Conservation (phyloP, 495 filamentous ascomycete species). For the Trichoderma parareesei region DNA sequence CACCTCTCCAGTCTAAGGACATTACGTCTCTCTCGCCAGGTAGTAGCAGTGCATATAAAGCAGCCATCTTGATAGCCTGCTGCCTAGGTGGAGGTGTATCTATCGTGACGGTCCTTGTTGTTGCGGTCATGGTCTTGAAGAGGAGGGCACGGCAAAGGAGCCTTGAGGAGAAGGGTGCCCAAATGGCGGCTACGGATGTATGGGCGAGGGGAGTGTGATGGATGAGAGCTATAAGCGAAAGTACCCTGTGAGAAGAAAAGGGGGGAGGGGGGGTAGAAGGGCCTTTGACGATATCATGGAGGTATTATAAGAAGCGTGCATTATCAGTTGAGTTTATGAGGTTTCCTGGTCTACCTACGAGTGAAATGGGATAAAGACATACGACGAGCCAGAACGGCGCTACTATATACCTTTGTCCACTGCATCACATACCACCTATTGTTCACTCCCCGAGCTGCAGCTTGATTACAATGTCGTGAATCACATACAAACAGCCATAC, state of each 20-base stretch:
- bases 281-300: too few relatives aligned
- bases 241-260: too few relatives aligned
- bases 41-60: neutral
- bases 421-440: neutral
- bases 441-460: too few relatives aligned
- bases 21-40: neutral
- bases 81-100: neutral
- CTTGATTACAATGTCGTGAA: too few relatives aligned
- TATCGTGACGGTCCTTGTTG: neutral
- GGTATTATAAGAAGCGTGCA: too few relatives aligned
- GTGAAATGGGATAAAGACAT: too few relatives aligned
- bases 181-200: neutral
- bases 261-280: too few relatives aligned
- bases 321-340: too few relatives aligned
- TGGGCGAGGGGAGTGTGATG: neutral
- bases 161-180: neutral
- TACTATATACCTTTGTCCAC: too few relatives aligned
- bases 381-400: too few relatives aligned
- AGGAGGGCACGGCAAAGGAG: constrained; percentile 2
- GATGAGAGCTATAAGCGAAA: neutral
- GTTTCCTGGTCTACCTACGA: too few relatives aligned
- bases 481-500: neutral
- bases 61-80: neutral
- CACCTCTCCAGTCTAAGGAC: neutral
- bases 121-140: neutral